These are phyloP conservation scores for Psilocybe tampanensis DNA, from an alignment of 768 basidiomycete genomes.

Conservation along the genomic window DNA sequence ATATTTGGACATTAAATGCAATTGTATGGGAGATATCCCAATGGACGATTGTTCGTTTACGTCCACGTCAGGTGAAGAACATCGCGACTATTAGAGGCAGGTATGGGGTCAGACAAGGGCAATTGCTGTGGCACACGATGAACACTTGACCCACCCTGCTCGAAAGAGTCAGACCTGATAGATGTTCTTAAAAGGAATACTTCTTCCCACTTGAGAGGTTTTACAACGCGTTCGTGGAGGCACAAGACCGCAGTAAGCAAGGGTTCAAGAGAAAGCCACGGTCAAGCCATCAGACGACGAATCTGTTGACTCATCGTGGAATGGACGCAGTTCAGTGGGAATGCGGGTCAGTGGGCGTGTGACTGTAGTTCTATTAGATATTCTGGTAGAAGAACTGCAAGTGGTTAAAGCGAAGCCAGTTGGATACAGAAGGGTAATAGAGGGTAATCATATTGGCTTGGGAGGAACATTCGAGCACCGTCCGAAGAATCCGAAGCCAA, in stretches of 20 bases:
- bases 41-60: too few relatives aligned
- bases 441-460: neutral
- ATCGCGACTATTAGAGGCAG: too few relatives aligned
- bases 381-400: neutral
- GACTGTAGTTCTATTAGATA: neutral
- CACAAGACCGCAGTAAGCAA: neutral
- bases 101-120: neutral
- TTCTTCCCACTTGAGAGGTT: neutral
- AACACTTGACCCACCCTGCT: neutral
- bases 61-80: too few relatives aligned
- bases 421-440: neutral
- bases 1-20: too few relatives aligned
- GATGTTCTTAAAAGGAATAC: neutral
- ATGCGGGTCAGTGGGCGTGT: neutral
- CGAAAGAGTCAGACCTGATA: neutral
- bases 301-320: neutral
- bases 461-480: neutral
- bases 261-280: neutral
- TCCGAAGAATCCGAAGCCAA: slow-evolving; percentile 12
- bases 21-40: too few relatives aligned
- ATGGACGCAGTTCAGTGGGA: neutral
- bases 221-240: neutral
- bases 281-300: neutral
- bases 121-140: neutral
- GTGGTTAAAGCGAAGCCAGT: neutral